Percentiles rank a stretch among this genome's conserved stretches.
Conservation (phyloP, 306 rosid species). For the Corylus heterophylla region DNA sequence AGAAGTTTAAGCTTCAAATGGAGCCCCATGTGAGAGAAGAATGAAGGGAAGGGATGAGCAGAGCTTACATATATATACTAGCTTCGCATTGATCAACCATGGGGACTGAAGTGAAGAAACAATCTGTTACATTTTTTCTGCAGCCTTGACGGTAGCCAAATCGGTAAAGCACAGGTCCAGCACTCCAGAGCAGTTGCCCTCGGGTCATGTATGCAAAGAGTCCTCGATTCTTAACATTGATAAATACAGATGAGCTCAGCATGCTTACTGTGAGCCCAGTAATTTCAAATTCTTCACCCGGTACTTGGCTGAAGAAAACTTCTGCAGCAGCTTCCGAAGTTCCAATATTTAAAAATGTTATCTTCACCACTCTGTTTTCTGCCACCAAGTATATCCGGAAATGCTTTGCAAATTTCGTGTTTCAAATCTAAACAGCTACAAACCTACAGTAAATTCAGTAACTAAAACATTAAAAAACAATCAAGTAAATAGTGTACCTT, state of each 20-base stretch:
- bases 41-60: conserved; percentile 21
- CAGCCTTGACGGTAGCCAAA: conserved; percentile 74
- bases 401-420: background rate
- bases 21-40: background rate
- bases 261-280: conserved; percentile 75
- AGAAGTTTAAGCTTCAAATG: no score
- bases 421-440: background rate
- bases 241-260: conserved; percentile 44
- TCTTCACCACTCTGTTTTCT: conserved; percentile 60
- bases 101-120: conserved; percentile 63
- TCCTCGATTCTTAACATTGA: conserved; percentile 57
- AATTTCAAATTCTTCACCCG: conserved; percentile 50
- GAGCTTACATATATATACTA: conserved; percentile 62
- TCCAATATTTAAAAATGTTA: conserved; percentile 43
- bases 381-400: conserved; percentile 74
- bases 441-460: background rate
- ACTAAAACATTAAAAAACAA: background rate
- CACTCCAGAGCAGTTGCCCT: conserved; percentile 64
- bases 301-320: conserved; percentile 49
- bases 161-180: conserved; percentile 68
- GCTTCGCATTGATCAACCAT: conserved; percentile 83
- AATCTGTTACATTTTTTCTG: conserved; percentile 48
- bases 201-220: conserved; percentile 56
- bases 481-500: conserved; percentile 38
- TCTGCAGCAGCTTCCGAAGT: conserved; percentile 40